Conservation (phyloP, 2,329 filamentous ascomycete species). For the Aspergillus sp. region DNA sequence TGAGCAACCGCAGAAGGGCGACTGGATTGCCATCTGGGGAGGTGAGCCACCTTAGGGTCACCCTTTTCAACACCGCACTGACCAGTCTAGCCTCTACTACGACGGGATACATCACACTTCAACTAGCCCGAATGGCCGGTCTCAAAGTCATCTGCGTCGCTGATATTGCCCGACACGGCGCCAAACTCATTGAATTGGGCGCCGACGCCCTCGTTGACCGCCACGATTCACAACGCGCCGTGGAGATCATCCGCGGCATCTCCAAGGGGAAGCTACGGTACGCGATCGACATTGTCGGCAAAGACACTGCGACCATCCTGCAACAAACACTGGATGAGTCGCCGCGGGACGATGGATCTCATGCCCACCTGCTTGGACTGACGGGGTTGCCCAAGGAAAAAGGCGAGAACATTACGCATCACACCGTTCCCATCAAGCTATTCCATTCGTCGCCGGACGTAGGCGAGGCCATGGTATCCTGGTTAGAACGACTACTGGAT, state of each 20-base stretch:
- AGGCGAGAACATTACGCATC: constrained; percentile 51
- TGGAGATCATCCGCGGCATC: constrained; percentile 62
- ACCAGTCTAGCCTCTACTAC: constrained; percentile 59
- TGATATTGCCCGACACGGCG: constrained; percentile 66
- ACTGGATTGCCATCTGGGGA: constrained; percentile 75
- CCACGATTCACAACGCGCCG: constrained; percentile 63
- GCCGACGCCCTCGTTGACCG: constrained; percentile 70
- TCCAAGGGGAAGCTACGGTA: constrained; percentile 62
- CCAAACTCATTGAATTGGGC: constrained; percentile 52
- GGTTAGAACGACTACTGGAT: constrained; percentile 67
- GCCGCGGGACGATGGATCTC: constrained; percentile 14
- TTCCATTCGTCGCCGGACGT: constrained; percentile 68
- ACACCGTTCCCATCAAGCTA: constrained; percentile 72
- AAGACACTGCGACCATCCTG: constrained; percentile 61
- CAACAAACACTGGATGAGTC: constrained; percentile 50
- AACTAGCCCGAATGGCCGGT: constrained; percentile 66
- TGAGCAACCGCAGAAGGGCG: constrained; percentile 59
- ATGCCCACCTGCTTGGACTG: constrained; percentile 64
- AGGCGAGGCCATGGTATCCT: constrained; percentile 62
- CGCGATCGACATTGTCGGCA: constrained; percentile 67
- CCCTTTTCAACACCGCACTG: neutral
- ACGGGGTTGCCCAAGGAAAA: constrained; percentile 64
- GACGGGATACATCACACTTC: constrained; percentile 65
- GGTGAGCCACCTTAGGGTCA: constrained; percentile 42
- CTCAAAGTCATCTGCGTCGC: constrained; percentile 66